Percentiles rank a stretch among this genome's conserved stretches.
These are phyloP conservation scores for Huntiella moniliformis DNA, from an alignment of 2,329 filamentous ascomycete genomes.

Conservation along the genomic window DNA sequence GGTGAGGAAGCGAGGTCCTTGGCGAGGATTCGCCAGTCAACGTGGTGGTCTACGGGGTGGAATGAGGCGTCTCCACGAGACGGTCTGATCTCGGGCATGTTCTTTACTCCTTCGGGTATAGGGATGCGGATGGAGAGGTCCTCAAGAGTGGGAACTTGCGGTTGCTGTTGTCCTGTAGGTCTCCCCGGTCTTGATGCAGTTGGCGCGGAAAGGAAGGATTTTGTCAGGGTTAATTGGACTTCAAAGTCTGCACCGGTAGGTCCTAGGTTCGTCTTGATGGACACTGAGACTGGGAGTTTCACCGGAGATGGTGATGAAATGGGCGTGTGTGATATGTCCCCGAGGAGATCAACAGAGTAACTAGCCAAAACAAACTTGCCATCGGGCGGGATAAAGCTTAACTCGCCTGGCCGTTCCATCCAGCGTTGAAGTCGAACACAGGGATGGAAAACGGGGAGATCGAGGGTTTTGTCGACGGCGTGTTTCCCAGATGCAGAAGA, in stretches of 20 bases:
- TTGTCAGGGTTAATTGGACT: slow-evolving; percentile 55
- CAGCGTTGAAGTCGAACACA: slow-evolving; percentile 82
- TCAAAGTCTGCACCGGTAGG: slow-evolving; percentile 68
- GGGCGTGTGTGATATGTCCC: too few relatives aligned
- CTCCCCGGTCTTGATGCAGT: slow-evolving; percentile 18
- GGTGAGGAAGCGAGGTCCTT: slow-evolving; percentile 48
- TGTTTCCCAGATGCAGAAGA: slow-evolving; percentile 67
- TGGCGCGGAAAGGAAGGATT: slow-evolving; percentile 31
- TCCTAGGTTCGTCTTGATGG: slow-evolving; percentile 67
- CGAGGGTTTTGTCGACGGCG: slow-evolving; percentile 54
- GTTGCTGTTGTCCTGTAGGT: slow-evolving; percentile 33
- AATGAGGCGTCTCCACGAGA: slow-evolving; percentile 71
- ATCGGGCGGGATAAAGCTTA: slow-evolving; percentile 94
- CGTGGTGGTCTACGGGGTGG: slow-evolving; percentile 46
- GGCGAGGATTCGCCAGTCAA: slow-evolving; percentile 69
- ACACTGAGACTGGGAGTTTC: slow-evolving; percentile 63
- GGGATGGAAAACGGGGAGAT: slow-evolving; percentile 86
- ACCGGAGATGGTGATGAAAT: slow-evolving; percentile 30
- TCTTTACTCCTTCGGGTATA: slow-evolving; percentile 60
- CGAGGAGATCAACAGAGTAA: slow-evolving; percentile 77
- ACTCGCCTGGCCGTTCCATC: slow-evolving; percentile 71
- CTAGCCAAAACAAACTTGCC: slow-evolving; percentile 83
- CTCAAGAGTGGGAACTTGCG: slow-evolving; percentile 40
- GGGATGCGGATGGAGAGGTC: slow-evolving; percentile 64
- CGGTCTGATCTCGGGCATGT: slow-evolving; percentile 63